Base-by-base conservation (phyloP, 1,284 basidiomycete genomes). In the Cryptococcus sp. region DNA sequence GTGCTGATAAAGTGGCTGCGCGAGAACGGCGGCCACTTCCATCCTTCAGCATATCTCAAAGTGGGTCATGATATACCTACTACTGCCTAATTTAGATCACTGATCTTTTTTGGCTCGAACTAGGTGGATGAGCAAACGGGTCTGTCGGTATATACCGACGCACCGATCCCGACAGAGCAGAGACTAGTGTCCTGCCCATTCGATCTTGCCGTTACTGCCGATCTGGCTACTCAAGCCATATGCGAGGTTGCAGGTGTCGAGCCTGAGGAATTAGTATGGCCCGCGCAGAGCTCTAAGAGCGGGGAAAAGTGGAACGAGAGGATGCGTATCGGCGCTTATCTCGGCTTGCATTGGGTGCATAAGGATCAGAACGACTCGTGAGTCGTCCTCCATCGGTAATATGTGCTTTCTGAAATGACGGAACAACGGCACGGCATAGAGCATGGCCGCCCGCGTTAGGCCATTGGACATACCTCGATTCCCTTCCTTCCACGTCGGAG, bases 161-260 rank as follows among this genome's bases (percentile, higher is more conserved):
- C 79, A 8, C 71, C 80, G 1, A 73, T 92, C 38, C 73, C 78
- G 7, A 65, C 79, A 0, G 85, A 89, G 58, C 80, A 82, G 3
- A 81, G 80, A 6, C 80, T 91, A 52, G 85, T 89, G 19, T 85
- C 87, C 0, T 89, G 88, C 68, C 91, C 92, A 0, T 88, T 91
- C 68, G 77, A 81, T 0, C 80, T 91, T 25, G 85, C 86, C 23
- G 84, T 94, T 57, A 91, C 90, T 0, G 82, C 85, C 1, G 75
- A 82, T 15, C 51, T 82, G 0, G 82, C 86, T 0, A 71, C 76
- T 47, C 60, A 65, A 0, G 84, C 85, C 0, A 58, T 88, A 19
- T 67, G 86, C 42, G 71, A 58, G 47, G 47, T 73, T 20, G 58
- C 70, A 35, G 45, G 60, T 53, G 20, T 64, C 22, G 19, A 54